Conservation (phyloP, 2,329 filamentous ascomycete species). For the Bipolaris zeicola region DNA sequence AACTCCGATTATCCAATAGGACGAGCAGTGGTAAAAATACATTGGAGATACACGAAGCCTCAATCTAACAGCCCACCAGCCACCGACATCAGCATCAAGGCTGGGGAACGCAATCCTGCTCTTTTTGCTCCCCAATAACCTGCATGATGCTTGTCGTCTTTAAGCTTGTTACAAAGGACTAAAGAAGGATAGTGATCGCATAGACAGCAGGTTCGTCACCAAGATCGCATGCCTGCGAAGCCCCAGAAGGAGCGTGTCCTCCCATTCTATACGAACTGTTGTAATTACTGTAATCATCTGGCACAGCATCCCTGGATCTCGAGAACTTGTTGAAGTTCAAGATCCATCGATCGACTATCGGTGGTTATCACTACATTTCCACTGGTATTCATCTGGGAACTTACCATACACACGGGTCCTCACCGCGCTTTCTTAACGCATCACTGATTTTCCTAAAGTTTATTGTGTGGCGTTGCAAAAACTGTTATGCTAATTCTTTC, state of each 20-base stretch:
- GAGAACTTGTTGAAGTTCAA: neutral
- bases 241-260: neutral
- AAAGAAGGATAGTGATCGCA: neutral
- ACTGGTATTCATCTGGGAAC: neutral
- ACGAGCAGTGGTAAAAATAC: neutral
- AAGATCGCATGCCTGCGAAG: neutral
- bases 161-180: constrained; percentile 18
- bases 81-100: neutral
- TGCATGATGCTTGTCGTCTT: constrained; percentile 15
- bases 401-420: neutral
- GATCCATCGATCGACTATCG: neutral
- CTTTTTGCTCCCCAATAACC: constrained; percentile 1
- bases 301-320: neutral
- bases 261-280: neutral
- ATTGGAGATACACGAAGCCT: constrained; percentile 2
- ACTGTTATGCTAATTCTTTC: neutral
- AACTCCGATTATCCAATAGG: constrained; percentile 8
- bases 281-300: neutral
- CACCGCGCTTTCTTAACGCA: neutral
- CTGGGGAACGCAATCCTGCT: neutral
- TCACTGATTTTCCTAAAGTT: neutral
- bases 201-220: neutral
- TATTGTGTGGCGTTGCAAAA: neutral
- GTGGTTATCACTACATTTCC: neutral
- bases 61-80: neutral